These are phyloP conservation scores for Mycosphaerella sp. DNA, from an alignment of 2,329 filamentous ascomycete species.

Conservation along the genomic window DNA sequence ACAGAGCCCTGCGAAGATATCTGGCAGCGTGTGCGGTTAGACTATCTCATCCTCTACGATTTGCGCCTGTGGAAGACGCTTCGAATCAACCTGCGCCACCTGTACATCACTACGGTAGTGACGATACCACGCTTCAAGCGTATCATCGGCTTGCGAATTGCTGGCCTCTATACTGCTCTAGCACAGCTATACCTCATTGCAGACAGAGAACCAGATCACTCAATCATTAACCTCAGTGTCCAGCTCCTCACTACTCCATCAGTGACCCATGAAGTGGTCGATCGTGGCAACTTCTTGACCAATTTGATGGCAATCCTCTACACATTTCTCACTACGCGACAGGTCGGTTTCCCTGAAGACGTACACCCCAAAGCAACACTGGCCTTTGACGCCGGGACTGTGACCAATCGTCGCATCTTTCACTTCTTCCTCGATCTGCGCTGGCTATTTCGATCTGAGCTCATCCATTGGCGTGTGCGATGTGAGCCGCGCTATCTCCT, in stretches of 20 bases:
- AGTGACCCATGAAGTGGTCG: conserved; percentile 91
- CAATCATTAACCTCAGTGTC: conserved; percentile 93
- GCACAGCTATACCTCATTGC: conserved; percentile 94
- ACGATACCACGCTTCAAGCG: conserved; percentile 95
- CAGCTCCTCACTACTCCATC: conserved; percentile 96
- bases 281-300: conserved; percentile 90
- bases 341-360: conserved; percentile 89
- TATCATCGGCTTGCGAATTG: conserved; percentile 84
- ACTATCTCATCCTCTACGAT: conserved; percentile 93
- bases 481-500: conserved; percentile 79
- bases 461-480: conserved; percentile 79
- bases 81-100: conserved; percentile 78
- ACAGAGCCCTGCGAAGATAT: conserved; percentile 72
- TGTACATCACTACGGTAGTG: conserved; percentile 95
- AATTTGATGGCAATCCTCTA: conserved; percentile 94
- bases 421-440: conserved; percentile 96
- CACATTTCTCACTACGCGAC: conserved; percentile 90
- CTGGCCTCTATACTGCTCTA: conserved; percentile 85
- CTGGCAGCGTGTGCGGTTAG: conserved; percentile 79
- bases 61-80: conserved; percentile 95
- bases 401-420: conserved; percentile 92
- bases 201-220: conserved; percentile 93
- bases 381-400: conserved; percentile 87
- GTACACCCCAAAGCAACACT: conserved; percentile 79
- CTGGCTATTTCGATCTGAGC: conserved; percentile 79